Conservation (phyloP, 345 rosid genomes). For the Eucalyptus cloeziana region DNA sequence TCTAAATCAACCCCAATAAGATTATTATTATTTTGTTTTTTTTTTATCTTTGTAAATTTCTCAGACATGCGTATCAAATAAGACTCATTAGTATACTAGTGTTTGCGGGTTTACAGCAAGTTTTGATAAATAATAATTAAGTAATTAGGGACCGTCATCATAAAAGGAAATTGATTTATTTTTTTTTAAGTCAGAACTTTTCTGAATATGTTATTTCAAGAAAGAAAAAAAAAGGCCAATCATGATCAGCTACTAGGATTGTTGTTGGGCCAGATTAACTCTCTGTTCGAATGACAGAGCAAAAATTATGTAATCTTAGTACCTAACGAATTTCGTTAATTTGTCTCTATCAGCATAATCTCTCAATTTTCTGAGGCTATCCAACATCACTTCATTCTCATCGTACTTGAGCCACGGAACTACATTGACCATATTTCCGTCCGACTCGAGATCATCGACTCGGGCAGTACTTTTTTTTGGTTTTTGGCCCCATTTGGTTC, state of each 20-base stretch:
- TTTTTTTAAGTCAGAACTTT: background rate
- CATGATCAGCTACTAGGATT: background rate
- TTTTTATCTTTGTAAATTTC: background rate
- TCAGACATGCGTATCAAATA: background rate
- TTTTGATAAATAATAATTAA: background rate
- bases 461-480: background rate
- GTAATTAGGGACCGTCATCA: background rate
- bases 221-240: background rate
- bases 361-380: background rate
- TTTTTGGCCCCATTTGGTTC: no score
- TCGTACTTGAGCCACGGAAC: background rate
- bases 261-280: background rate
- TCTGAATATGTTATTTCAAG: background rate
- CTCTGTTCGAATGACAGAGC: background rate
- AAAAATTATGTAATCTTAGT: background rate
- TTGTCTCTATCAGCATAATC: background rate
- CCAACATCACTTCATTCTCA: background rate
- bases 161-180: background rate
- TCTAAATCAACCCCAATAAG: background rate
- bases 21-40: no score
- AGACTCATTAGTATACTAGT: background rate
- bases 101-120: background rate
- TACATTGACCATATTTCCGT: background rate
- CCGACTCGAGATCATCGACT: background rate
- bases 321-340: background rate